A percentile compares a stretch with the other conserved stretches of the same genome.
These are phyloP conservation scores for Pseudocercospora fijiensis DNA, from an alignment of 2,329 filamentous ascomycete species.

Conservation along the genomic window DNA sequence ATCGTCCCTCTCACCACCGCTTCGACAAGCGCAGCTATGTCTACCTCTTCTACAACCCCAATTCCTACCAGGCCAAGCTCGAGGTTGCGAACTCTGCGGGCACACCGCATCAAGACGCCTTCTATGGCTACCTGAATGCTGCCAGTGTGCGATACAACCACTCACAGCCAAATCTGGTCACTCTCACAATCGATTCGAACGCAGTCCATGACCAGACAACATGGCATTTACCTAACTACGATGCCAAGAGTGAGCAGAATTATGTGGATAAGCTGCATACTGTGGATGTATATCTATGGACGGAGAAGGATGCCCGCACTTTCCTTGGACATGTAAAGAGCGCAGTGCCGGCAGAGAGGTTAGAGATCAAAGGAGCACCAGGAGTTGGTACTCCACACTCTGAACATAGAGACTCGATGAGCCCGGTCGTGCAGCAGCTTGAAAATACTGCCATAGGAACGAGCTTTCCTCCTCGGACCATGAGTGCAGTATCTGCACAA, in stretches of 20 bases:
- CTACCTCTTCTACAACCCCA: conserved; percentile 74
- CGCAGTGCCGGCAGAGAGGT: conserved; percentile 60
- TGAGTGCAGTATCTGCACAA: conserved; percentile 40
- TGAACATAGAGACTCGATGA: conserved; percentile 56
- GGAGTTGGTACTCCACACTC: conserved; percentile 43
- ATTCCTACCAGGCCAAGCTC: conserved; percentile 65
- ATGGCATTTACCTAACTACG: conserved; percentile 74
- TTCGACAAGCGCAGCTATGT: conserved; percentile 79
- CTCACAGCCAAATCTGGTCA: conserved; percentile 70
- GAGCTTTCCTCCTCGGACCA: conserved; percentile 48
- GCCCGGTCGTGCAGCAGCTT: conserved; percentile 69
- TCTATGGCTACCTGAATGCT: conserved; percentile 62
- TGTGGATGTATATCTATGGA: conserved; percentile 79
- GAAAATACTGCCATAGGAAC: conserved; percentile 69
- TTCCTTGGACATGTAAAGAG: conserved; percentile 68
- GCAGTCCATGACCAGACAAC: conserved; percentile 49
- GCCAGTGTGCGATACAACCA: conserved; percentile 68
- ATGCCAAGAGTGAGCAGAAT: conserved; percentile 70
- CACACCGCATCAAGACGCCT: conserved; percentile 74
- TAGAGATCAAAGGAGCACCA: conserved; percentile 66
- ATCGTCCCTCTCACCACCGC: conserved; percentile 71
- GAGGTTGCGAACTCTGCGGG: conserved; percentile 75
- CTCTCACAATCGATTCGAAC: conserved; percentile 60
- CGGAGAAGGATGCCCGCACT: conserved; percentile 65
- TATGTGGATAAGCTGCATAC: conserved; percentile 77